Evolutionary conservation across 257 asterid genomes (phyloP).

Genomic region (Lavandula angustifolia): DNA sequence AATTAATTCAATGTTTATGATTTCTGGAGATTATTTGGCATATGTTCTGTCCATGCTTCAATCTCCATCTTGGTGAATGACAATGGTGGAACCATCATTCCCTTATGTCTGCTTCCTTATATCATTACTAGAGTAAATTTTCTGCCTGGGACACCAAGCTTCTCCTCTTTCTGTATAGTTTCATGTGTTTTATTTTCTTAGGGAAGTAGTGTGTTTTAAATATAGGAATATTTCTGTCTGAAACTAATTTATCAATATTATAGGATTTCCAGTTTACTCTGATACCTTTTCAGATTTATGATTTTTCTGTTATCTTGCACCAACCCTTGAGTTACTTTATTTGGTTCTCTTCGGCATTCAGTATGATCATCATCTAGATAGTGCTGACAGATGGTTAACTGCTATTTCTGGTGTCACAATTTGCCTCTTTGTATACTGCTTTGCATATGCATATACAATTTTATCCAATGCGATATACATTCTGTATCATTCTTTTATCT

Average conservation of each 20-base stretch:
- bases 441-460: conserved; percentile 21
- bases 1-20: background rate
- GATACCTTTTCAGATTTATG: conserved; percentile 11
- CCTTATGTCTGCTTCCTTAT: background rate
- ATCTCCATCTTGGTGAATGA: background rate
- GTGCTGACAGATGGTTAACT: background rate
- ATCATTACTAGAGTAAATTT: background rate
- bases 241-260: background rate
- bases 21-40: conserved; percentile 10
- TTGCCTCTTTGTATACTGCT: conserved; percentile 5
- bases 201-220: background rate
- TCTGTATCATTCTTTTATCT: conserved; percentile 14
- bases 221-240: background rate
- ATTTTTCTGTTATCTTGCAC: background rate
- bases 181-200: too few species aligned
- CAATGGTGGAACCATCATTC: conserved; percentile 6
- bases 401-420: conserved; percentile 18
- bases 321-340: background rate
- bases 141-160: background rate
- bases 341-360: background rate
- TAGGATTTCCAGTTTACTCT: background rate
- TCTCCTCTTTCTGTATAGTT: background rate
- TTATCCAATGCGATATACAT: background rate
- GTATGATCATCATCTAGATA: conserved; percentile 14
- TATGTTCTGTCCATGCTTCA: conserved; percentile 2